Percentiles rank a stretch among this genome's conserved stretches.
Evolutionary conservation across 306 rosid species (phyloP).

Genomic region (Trifolium repens): DNA sequence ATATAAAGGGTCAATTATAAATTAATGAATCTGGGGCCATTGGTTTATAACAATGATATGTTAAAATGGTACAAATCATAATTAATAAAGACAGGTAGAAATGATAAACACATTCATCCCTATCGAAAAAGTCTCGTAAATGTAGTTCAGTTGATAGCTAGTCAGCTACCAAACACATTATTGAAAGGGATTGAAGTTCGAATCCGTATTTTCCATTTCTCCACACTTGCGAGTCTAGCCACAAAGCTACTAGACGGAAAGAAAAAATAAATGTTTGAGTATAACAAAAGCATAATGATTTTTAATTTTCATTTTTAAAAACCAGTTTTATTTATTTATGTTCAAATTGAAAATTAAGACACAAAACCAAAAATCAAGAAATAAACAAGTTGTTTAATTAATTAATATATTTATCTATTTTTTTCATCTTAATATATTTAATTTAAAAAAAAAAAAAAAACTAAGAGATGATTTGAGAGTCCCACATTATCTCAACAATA

Average conservation of each 20-base stretch:
- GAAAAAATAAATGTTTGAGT: background rate
- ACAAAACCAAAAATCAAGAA: constrained; percentile 27
- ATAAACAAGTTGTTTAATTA: too few species aligned
- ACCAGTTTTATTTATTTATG: background rate
- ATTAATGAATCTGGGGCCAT: too few species aligned
- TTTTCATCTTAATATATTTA: background rate
- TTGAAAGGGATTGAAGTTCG: too few species aligned
- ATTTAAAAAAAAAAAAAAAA: too few species aligned
- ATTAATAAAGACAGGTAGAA: constrained; percentile 2
- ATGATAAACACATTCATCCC: background rate
- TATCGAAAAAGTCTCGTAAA: too few species aligned
- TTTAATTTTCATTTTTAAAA: background rate
- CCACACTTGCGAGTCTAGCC: too few species aligned
- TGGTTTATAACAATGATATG: background rate
- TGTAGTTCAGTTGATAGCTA: background rate
- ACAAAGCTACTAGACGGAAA: background rate
- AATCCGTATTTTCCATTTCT: too few species aligned
- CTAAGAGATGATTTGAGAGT: constrained; percentile 36
- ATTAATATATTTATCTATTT: too few species aligned
- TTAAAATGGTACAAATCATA: constrained; percentile 33
- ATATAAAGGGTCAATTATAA: too few species aligned
- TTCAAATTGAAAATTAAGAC: constrained; percentile 1
- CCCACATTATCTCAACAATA: constrained; percentile 37
- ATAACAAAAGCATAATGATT: background rate
- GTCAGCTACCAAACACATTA: too few species aligned